Conservation (phyloP, 2,329 filamentous ascomycete genomes). For the Blastomyces parvus region DNA sequence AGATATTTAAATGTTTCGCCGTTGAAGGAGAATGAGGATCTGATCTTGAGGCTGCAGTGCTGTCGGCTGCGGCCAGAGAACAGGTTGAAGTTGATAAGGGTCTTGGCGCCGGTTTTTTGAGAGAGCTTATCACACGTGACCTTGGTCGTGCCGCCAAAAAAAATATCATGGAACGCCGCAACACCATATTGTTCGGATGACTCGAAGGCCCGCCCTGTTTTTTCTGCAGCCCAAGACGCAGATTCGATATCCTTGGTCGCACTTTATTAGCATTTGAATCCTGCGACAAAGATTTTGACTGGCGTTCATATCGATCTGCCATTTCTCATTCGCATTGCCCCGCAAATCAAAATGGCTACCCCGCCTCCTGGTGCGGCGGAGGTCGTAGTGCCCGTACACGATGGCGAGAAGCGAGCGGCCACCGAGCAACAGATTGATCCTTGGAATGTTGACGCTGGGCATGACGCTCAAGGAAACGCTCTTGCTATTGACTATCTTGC, state of each 20-base stretch:
- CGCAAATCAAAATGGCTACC: not conserved
- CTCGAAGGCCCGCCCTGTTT: not conserved
- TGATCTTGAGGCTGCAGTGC: no score
- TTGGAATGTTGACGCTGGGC: conserved; percentile 25
- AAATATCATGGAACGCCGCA: not conserved
- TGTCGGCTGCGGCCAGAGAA: no score
- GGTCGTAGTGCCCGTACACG: conserved; percentile 1
- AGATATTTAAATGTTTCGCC: no score
- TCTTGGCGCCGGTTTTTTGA: not conserved
- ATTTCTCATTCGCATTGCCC: conserved; percentile 5
- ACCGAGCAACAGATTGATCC: conserved; percentile 25
- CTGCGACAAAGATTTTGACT: not conserved
- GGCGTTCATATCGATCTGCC: conserved; percentile 4
- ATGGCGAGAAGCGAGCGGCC: not conserved
- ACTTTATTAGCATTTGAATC: not conserved
- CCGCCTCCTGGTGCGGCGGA: not conserved
- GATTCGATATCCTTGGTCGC: not conserved
- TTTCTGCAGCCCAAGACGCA: not conserved
- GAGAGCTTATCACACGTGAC: not conserved
- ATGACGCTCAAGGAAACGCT: conserved; percentile 23
- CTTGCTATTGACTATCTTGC: conserved; percentile 25
- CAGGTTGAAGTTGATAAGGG: no score
- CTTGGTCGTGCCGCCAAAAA: not conserved
- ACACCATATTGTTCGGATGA: not conserved
- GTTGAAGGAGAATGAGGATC: no score